Conservation (phyloP, 208 protist genomes). For the Trypanosoma cruzi region DNA sequence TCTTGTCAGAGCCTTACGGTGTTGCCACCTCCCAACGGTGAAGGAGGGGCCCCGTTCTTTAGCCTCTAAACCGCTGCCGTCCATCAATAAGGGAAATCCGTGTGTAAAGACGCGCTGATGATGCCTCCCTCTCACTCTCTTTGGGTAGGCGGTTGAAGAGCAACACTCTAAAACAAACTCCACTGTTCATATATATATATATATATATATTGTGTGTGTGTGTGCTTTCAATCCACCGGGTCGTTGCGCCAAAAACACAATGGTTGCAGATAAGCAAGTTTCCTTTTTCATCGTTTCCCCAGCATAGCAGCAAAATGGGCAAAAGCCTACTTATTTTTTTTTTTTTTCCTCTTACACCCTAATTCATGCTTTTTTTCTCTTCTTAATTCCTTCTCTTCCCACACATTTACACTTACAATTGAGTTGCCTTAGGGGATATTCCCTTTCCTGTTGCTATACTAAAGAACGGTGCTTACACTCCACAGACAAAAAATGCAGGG, state of each 20-base stretch:
- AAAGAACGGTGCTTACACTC: not conserved
- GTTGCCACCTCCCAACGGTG: not conserved
- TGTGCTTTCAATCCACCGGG: not conserved
- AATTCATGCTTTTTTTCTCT: too few relatives aligned
- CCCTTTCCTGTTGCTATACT: constrained; percentile 1
- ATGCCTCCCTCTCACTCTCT: not conserved
- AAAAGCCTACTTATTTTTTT: not conserved
- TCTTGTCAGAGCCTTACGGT: not conserved
- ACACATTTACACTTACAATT: too few relatives aligned
- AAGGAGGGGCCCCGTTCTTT: not conserved
- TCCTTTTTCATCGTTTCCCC: not conserved
- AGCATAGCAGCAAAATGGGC: not conserved
- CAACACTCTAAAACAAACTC: not conserved
- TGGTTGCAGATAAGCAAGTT: not conserved
- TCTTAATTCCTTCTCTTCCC: not conserved
- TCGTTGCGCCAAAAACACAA: not conserved
- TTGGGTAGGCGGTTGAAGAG: not conserved
- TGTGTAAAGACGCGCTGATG: not conserved
- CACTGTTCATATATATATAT: not conserved
- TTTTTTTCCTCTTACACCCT: not conserved
- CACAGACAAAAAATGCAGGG: not conserved
- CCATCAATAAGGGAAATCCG: not conserved
- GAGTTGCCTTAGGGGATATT: not conserved
- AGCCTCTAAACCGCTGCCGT: not conserved
- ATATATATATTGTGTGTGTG: not conserved